Evolutionary conservation across 177 flowering plant genomes (phyloP).

Genomic region (Tripterygium wilfordii): DNA sequence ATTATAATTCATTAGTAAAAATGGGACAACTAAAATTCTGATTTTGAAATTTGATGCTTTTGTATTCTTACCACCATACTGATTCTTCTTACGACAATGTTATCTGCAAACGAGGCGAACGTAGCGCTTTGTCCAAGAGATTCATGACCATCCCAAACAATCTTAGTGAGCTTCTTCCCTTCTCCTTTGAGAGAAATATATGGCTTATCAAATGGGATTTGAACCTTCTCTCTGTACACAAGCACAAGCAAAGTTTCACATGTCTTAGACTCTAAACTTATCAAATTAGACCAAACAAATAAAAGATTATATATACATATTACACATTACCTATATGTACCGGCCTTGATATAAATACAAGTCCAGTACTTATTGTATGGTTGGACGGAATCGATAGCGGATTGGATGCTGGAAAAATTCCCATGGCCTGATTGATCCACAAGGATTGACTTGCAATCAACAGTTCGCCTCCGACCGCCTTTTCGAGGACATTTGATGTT

Average conservation of each 20-base stretch:
- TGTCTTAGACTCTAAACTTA: too few species aligned
- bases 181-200: conserved; percentile 42
- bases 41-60: too few species aligned
- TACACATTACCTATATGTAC: conserved; percentile 1
- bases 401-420: background rate
- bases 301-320: too few species aligned
- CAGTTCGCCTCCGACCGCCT: too few species aligned
- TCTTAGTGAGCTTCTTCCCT: conserved; percentile 16
- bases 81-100: conserved; percentile 34
- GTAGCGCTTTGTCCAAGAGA: conserved; percentile 26
- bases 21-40: too few species aligned
- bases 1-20: too few species aligned
- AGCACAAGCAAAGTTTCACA: too few species aligned
- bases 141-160: conserved; percentile 33
- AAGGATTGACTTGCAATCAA: background rate
- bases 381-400: conserved; percentile 8
- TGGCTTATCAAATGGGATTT: conserved; percentile 30
- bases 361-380: background rate
- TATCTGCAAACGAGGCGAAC: conserved; percentile 30
- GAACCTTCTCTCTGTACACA: conserved; percentile 40
- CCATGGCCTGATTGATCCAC: conserved; percentile 11
- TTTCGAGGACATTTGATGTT: too few species aligned
- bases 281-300: background rate
- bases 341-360: background rate
- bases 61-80: conserved; percentile 39